Conservation (phyloP, 805 yeast genomes). For the Saturnispora silvae region DNA sequence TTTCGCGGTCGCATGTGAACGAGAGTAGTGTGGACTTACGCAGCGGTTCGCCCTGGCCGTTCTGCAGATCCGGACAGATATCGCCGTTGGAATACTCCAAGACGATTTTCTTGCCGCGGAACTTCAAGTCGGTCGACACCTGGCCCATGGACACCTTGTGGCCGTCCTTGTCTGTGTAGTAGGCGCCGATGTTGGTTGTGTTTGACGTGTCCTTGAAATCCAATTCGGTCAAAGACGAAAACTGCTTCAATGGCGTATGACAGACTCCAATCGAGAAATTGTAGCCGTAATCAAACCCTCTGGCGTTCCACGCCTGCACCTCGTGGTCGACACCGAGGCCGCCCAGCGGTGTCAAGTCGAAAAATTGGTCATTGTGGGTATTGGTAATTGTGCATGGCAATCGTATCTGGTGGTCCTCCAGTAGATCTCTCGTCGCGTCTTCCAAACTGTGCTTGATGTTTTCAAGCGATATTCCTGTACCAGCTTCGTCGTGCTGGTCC, state of each 20-base stretch:
- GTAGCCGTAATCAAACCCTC: conserved; percentile 56
- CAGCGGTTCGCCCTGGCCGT: conserved; percentile 36
- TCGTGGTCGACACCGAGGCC: conserved; percentile 21
- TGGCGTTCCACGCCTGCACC: conserved; percentile 49
- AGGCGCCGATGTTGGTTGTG: conserved; percentile 44
- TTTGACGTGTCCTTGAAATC: conserved; percentile 29
- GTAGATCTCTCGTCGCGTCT: conserved; percentile 3
- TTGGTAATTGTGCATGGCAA: conserved; percentile 35
- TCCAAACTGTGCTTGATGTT: conserved; percentile 2
- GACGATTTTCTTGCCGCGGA: conserved; percentile 62
- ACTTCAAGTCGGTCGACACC: conserved; percentile 46
- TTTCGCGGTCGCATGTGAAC: conserved; percentile 72
- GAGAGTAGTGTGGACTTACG: conserved; percentile 57
- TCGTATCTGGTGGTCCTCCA: conserved; percentile 2
- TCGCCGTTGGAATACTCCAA: conserved; percentile 65
- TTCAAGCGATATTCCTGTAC: not conserved
- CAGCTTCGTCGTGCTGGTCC: not conserved
- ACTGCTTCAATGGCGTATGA: conserved; percentile 37
- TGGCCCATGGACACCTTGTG: conserved; percentile 48
- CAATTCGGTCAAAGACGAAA: conserved; percentile 14
- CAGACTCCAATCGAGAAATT: conserved; percentile 74
- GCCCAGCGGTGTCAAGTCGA: conserved; percentile 33
- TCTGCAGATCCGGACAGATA: conserved; percentile 33
- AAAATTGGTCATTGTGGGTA: conserved; percentile 35
- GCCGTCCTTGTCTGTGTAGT: conserved; percentile 37